phyloP scores from a whole-genome alignment of 2,329 filamentous ascomycete genomes.

The Coleophoma cylindrospora region DNA sequence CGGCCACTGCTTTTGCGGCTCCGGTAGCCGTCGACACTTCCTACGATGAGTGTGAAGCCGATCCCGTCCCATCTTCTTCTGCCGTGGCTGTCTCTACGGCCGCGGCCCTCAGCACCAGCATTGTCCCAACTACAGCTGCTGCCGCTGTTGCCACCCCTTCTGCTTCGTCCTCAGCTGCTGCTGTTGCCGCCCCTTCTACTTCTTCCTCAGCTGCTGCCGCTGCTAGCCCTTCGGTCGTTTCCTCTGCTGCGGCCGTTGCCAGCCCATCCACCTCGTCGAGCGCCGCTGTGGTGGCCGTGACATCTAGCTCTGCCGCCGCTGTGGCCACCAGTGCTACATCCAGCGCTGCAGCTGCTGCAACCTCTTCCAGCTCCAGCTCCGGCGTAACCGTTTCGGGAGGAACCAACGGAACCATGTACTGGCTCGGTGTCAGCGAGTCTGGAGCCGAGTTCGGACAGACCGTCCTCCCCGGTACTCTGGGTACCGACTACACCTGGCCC shows the following conservation, averaged over 20 bases:
- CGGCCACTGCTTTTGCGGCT: neutral
- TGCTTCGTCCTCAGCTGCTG: neutral
- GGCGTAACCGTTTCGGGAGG: neutral
- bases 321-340: neutral
- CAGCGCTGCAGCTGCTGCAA: neutral
- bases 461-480: constrained; percentile 48
- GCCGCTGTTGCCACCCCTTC: neutral
- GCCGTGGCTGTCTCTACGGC: neutral
- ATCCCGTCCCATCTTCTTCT: neutral
- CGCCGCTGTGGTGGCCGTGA: neutral
- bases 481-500: constrained; percentile 57
- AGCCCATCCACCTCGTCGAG: neutral
- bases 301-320: neutral
- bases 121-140: neutral
- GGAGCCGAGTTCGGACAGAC: constrained; percentile 58
- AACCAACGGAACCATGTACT: neutral
- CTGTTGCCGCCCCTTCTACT: neutral
- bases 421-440: constrained; percentile 33
- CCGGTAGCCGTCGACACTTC: neutral
- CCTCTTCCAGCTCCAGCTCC: neutral
- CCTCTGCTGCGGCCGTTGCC: neutral
- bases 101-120: neutral
- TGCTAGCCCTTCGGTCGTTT: neutral
- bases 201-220: neutral
- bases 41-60: neutral